Base-by-base conservation (phyloP, 2,329 filamentous ascomycete species). In the Epicoccum nigrum region DNA sequence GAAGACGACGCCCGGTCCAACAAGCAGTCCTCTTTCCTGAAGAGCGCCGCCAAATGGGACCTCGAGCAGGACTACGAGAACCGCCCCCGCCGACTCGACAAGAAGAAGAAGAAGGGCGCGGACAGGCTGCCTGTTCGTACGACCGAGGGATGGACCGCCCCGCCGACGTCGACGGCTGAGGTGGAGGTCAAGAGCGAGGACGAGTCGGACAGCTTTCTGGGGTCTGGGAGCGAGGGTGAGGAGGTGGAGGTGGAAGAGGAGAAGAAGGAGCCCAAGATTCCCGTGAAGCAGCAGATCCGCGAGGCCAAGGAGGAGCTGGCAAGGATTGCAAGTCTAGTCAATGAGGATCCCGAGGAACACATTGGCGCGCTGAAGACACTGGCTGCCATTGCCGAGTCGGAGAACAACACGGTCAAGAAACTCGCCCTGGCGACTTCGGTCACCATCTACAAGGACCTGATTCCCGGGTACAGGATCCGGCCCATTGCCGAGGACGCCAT, bases 381-480 rank as follows among this genome's bases (percentile, higher is more conserved):
- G 64, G 87, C 86, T 25, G 84, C 88, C 64, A 84, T 96, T 60
- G 87, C 87, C 16, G 80, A 86, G 46, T 87, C 88, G 7, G 79
- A 80, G 12, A 86, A 92, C 56, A 73, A 83, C 12, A 86, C 88
- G 2, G 86, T 99, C 44, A 87, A 90, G 76, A 96, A 96, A 74
- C 81, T 99, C 54, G 87, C 89, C 6, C 78, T 99, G 58, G 89
- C 87, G 39, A 91, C 94, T 17, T 92, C 97, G 74, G 82, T 94
- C 70, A 84, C 92, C 0, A 86, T 97, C 11, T 99, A 93, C 80
- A 96, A 93, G 72, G 94, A 97, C 74, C 84, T 97, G 38, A 97
- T 99, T 52, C 94, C 94, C 0, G 94, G 94, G 17, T 99, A 99
- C 72, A 84, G 94, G 54, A 97, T 99, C 77, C 87, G 94, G 15